Evolutionary conservation across 1,284 basidiomycete genomes (phyloP), one percentile per base, ranked within the genome.

Genomic region (Cryptococcus sp.): DNA sequence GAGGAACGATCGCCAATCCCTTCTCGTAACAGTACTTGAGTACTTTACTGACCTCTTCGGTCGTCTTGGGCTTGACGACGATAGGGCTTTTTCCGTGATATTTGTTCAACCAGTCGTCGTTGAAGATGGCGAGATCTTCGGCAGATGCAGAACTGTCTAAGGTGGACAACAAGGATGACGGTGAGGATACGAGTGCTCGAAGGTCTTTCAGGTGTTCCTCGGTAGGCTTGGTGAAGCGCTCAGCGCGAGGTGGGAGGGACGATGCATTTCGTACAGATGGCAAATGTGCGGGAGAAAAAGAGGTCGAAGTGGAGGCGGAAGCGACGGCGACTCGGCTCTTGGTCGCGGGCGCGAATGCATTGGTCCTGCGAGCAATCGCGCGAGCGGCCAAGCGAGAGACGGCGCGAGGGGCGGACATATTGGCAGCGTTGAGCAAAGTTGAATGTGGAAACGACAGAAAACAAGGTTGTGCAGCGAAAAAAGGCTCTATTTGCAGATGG

Each of bases 81-180:
- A 93, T 89, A 31, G 86, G 86, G 20, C 91, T 86, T 42, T 84
- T 81, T 20, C 95, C 96, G 59, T 85, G 84, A 77, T 96, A 98
- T 79, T 97, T 97, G 73, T 90, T 88, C 90, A 98, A 93, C 95
- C 95, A 99, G 78, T 99, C 95, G 68, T 86, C 83, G 78, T 99
- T 99, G 83, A 85, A 97, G 0, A 80, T 82, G 19, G 85, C 84
- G 39, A 98, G 84, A 66, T 97, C 94, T 13, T 88, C 85, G 3
- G 59, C 47, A 5, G 68, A 66, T 8, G 78, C 73, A 1, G 78
- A 74, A 2, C 72, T 75, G 31, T 78, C 73, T 23, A 83, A 60
- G 5, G 82, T 83, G 16, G 81, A 82, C 38, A 84, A 69, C 38
- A 84, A 67, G 22, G 79, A 79, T 7, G 76, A 74, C 0, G 79